Base-by-base conservation (phyloP, 495 filamentous ascomycete species). In the Aspergillus conjunctus region DNA sequence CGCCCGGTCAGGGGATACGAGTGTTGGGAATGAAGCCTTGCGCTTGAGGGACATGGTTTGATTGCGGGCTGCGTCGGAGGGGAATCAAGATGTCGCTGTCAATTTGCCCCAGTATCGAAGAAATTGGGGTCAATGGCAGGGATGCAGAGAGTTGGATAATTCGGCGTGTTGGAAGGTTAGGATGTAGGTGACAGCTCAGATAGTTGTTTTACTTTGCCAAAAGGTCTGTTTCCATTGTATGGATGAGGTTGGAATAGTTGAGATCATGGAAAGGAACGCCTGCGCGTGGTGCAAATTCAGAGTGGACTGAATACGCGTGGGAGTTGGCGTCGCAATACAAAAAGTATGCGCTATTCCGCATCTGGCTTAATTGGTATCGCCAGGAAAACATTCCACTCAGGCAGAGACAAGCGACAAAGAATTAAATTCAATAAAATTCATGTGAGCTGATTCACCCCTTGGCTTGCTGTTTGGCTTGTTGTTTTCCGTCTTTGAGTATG, bases 31-130 rank as follows among this genome's bases (percentile, higher is more conserved):
- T 1, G 79, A 81, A 51, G 78, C 77, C 60, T 83, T 83, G 62
- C 80, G 81, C 66, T 83, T 83, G 68, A 78, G 73, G 45, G 77
- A 71, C 80, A 83, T 83, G 41, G 32, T 52, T 51, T 32, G 33
- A 26, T 26, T 5, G 5, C 26, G 26, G 26, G 26, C 26, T 26
- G 26, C 2, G 26, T 26, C 26, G 26, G 26, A 26, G 26, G 26
- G 26, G 2, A 5, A 26, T 26, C 26, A 26, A 26, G 26, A 5
- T 2, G 26, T 2, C 2, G 26, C 5, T 26, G 26, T 26, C 26
- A 26, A 26, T 26, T 26, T 26, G 26, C 2, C 26, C 26, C 26
- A 26, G 26, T 26, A 26, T 26, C 26, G 26, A 26, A 26, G 26
- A 26, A n/a, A 26, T 26, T 26, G 26, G 26, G 5, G 26, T 26